A percentile compares a stretch with the other conserved stretches of the same genome.
Evolutionary conservation across 352 stramenopile species (phyloP).

Genomic region (Phytophthora hibernalis): DNA sequence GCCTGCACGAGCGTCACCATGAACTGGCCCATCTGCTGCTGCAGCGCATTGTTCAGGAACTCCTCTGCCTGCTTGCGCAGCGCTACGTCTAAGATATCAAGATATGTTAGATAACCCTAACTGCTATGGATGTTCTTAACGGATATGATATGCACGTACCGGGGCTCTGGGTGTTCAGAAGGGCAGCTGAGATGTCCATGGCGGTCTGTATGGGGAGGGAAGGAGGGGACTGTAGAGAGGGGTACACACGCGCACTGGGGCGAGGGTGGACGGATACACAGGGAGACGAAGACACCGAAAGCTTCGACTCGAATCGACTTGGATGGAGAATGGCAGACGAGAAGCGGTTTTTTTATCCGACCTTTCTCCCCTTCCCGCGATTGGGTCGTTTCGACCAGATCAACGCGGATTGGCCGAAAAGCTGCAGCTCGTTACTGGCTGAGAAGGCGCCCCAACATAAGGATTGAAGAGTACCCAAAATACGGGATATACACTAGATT

Average conservation of each 20-base stretch:
- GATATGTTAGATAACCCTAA: conserved; percentile 11
- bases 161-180: conserved; percentile 83
- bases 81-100: conserved; percentile 51
- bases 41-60: conserved; percentile 80
- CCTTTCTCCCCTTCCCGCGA: neutral
- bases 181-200: conserved; percentile 85
- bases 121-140: neutral
- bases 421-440: neutral
- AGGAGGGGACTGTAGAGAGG: conserved; percentile 3
- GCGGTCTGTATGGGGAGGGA: neutral
- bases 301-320: neutral
- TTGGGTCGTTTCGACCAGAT: too few relatives aligned
- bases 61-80: conserved; percentile 86
- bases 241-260: neutral
- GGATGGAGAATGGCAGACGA: conserved; percentile 47
- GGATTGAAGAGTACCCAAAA: neutral
- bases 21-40: conserved; percentile 84
- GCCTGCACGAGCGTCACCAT: conserved; percentile 87
- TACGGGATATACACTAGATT: neutral
- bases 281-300: conserved; percentile 2
- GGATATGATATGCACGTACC: conserved; percentile 37
- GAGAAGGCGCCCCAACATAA: neutral
- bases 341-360: conserved; percentile 31
- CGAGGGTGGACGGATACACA: neutral
- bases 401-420: too few relatives aligned